Conservation (phyloP, 345 rosid species). For the Angophora floribunda region DNA sequence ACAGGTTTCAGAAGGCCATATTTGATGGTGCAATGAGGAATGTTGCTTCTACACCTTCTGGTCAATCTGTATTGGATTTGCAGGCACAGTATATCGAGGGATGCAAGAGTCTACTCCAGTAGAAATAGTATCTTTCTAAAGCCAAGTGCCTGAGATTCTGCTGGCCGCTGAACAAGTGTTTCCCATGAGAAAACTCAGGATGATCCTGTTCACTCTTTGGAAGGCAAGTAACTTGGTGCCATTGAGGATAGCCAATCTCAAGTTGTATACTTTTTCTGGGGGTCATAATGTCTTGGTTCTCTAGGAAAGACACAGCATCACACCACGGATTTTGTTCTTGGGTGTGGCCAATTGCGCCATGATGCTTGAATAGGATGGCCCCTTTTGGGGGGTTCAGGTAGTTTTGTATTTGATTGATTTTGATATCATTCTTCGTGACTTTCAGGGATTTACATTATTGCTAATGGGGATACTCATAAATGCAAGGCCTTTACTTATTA, state of each 20-base stretch:
- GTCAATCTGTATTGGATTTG: constrained; percentile 29
- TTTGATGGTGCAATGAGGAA: constrained; percentile 38
- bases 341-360: constrained; percentile 15
- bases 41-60: constrained; percentile 18
- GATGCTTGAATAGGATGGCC: constrained; percentile 10
- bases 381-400: constrained; percentile 3
- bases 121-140: background rate
- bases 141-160: background rate
- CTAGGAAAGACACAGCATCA: constrained; percentile 7
- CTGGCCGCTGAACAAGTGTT: background rate
- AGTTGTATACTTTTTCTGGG: constrained; percentile 25
- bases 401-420: constrained; percentile 26
- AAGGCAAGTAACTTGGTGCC: constrained; percentile 18
- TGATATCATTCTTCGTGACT: background rate
- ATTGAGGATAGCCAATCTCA: constrained; percentile 13
- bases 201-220: background rate
- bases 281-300: constrained; percentile 17
- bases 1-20: constrained; percentile 32
- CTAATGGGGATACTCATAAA: background rate
- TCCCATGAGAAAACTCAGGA: background rate
- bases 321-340: constrained; percentile 26
- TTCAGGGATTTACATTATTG: background rate
- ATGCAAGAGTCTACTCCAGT: constrained; percentile 40
- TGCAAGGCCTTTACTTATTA: background rate
- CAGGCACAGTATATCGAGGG: constrained; percentile 51